Evolutionary conservation across 345 rosid genomes (phyloP).

Genomic region (Carallia pectinifolia): DNA sequence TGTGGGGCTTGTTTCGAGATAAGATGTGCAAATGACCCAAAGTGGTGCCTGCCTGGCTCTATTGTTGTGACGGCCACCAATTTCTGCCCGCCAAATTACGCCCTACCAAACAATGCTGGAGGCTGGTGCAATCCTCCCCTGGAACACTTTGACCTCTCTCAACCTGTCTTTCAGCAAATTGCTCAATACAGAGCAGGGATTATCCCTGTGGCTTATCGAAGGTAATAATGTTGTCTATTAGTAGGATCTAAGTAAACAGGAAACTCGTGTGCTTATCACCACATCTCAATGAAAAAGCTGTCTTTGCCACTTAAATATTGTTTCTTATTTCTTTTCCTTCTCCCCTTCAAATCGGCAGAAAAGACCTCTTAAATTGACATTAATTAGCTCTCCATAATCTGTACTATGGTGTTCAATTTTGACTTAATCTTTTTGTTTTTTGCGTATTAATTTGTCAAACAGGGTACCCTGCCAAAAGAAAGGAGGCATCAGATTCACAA

Average conservation of each 20-base stretch:
- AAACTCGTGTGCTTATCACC: too few relatives aligned
- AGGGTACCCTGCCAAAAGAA: slow-evolving; percentile 23
- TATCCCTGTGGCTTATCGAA: slow-evolving; percentile 22
- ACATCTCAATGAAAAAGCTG: too few relatives aligned
- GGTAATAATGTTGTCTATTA: slow-evolving; percentile 8
- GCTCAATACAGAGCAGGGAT: slow-evolving; percentile 26
- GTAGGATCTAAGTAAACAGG: too few relatives aligned
- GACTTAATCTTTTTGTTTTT: not conserved
- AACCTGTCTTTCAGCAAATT: slow-evolving; percentile 23
- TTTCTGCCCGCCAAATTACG: slow-evolving; percentile 26
- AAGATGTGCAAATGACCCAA: slow-evolving; percentile 15
- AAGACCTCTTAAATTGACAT: too few relatives aligned
- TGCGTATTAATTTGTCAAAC: not conserved
- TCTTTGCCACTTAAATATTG: too few relatives aligned
- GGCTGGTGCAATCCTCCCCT: slow-evolving; percentile 35
- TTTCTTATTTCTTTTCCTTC: too few relatives aligned
- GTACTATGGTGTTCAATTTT: not conserved
- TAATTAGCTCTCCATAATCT: too few relatives aligned
- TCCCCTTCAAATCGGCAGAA: too few relatives aligned
- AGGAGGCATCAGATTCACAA: slow-evolving; percentile 29
- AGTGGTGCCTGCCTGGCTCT: slow-evolving; percentile 25
- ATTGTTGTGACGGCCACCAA: slow-evolving; percentile 30
- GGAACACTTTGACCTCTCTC: slow-evolving; percentile 28
- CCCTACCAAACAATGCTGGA: slow-evolving; percentile 26
- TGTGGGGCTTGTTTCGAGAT: slow-evolving; percentile 32